Base-by-base conservation (phyloP, 257 asterid species). In the Penstemon eatonii region DNA sequence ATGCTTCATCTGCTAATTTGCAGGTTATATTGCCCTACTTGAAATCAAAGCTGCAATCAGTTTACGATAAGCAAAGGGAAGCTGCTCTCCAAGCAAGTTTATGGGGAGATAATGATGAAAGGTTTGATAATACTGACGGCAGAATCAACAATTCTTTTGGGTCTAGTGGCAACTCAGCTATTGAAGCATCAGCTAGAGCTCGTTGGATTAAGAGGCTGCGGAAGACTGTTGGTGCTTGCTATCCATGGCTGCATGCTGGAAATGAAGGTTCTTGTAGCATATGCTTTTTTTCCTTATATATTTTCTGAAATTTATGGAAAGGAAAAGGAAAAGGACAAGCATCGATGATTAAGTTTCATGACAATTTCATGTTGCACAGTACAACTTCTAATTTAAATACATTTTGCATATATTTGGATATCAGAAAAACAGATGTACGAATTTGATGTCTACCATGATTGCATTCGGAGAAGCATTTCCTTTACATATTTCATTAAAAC, bases 221-320 rank as follows among this genome's bases (percentile, higher is more conserved):
- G 68, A 91, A 94, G 81, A 73, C 87, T 61, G 64, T 89, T 66
- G 87, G 87, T 81, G 85, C 76, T 74, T 91, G 88, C 79, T 94
- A 91, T 79, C 97, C 99, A 46, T 94, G 96, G 97, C 68, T 94
- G 58, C 99, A 94, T 81, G 97, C 99, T 62, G 99, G 97, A 76
- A 89, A 78, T 72, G 99, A 94, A 90, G 99, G 97, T 90, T 60
- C 68, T 9, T 66, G 42, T 55, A 49, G 65, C 63, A 39, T 55
- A 39, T 62, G 44, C 52, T 66, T 66, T 59, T 63, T 69, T 59
- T 7, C 56, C 56, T 18, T 63, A 15, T 42, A 39, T 45, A 44
- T 44, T 44, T 66, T 59, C 39, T 75, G 41, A 61, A 36, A 15
- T 36, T 40, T 39, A 45, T 39, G 33, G 13, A 59, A 43, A 59